A percentile compares a stretch with the other conserved stretches of the same genome.
Conservation (phyloP, 2,329 filamentous ascomycete species). For the Neonectria sp. region DNA sequence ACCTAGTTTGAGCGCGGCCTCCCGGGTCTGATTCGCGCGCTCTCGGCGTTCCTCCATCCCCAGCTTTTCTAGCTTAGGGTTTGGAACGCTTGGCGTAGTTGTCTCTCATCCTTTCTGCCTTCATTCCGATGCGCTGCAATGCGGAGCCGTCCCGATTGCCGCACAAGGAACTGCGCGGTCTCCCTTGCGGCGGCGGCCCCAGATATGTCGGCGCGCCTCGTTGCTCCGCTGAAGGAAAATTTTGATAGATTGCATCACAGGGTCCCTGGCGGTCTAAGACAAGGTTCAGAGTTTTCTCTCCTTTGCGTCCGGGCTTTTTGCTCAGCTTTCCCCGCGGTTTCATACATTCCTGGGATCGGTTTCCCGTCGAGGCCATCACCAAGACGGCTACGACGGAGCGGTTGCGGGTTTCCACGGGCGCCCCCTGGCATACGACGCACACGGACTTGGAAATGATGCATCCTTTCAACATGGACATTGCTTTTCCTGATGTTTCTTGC, state of each 20-base stretch:
- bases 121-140: conserved; percentile 14
- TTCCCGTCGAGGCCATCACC: neutral
- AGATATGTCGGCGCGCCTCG: conserved; percentile 6
- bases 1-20: conserved; percentile 6
- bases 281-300: conserved; percentile 4
- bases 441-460: conserved; percentile 5
- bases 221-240: conserved; percentile 15
- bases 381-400: neutral
- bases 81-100: neutral
- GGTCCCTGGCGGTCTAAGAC: conserved; percentile 10
- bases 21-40: conserved; percentile 1
- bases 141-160: conserved; percentile 24
- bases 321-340: conserved; percentile 20
- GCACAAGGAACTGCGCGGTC: neutral
- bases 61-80: conserved; percentile 5
- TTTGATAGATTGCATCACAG: conserved; percentile 15
- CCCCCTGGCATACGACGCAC: neutral
- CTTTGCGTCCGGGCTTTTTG: neutral
- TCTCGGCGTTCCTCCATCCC: conserved; percentile 6
- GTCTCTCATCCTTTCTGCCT: conserved; percentile 5
- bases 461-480: neutral
- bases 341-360: neutral
- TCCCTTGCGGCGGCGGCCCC: conserved; percentile 1
- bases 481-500: neutral
- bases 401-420: neutral